Base-by-base conservation (phyloP, 1,284 basidiomycete genomes). In the Cutaneotrichosporon daszewskae region DNA sequence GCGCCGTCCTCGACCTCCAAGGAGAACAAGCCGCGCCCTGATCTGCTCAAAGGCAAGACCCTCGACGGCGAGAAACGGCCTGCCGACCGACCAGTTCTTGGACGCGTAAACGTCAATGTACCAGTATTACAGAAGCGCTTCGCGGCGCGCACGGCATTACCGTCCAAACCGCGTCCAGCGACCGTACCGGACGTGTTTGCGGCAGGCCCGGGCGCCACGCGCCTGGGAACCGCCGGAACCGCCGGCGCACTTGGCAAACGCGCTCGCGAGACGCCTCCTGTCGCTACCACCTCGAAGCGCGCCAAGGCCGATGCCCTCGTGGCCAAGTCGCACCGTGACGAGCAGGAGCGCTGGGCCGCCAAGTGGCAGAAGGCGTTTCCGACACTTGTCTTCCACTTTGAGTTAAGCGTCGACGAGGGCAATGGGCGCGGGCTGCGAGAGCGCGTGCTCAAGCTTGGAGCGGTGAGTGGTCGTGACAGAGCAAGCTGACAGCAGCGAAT, bases 321-420 rank as follows among this genome's bases (percentile, higher is more conserved):
- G n/a, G 44, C 39, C 17, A 47, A 49, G 48, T 22, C 19, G 5
- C 32, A 43, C 17, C 47, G 47, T 33, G 75, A 49, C 17, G 77
- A 79, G 55, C 78, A 80, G 49, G 75, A 77, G 16, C 83, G 87
- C 55, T 96, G 90, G 75, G 80, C 79, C 55, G 68, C 78, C 32
- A 95, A 90, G 73, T 96, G 91, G 71, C 79, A 78, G 43, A 79
- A 80, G 45, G 85, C 84, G 14, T 94, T 96, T 69, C 87, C 88
- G 2, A 75, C 69, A 20, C 89, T 84, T 74, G 79, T 76, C 16
- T 94, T 96, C 72, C 85, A 91, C 69, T 85, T 96, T 64, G 87
- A 66, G 42, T 46, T 64, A 20, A 77, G 77, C 36, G 66, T 75
- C 18, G 76, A 78, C 16, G 64, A 71, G 27, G 74, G 72, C 17